Conservation (phyloP, 768 basidiomycete species). For the Leucocoprinus birnbaumii region DNA sequence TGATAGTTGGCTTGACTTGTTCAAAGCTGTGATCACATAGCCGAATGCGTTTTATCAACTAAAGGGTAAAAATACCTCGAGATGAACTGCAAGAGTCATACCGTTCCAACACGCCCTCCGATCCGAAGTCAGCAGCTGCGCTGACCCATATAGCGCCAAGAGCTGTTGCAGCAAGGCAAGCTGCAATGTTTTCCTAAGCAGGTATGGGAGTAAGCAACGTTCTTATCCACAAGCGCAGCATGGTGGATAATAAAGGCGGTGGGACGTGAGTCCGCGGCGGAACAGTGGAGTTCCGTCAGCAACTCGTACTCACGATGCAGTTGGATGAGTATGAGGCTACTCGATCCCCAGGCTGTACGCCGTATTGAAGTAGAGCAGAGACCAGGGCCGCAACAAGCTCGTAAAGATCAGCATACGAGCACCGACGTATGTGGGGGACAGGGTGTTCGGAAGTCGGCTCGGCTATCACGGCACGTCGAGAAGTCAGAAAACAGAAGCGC, state of each 20-base stretch:
- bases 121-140: slow-evolving; percentile 81
- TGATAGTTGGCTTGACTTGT: slow-evolving; percentile 72
- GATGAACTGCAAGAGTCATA: slow-evolving; percentile 20
- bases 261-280: slow-evolving; percentile 5
- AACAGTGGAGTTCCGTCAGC: slow-evolving; percentile 6
- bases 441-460: slow-evolving; percentile 56
- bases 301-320: slow-evolving; percentile 60
- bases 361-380: slow-evolving; percentile 51
- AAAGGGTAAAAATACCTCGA: not conserved
- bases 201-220: slow-evolving; percentile 3
- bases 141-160: slow-evolving; percentile 83
- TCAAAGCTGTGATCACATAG: slow-evolving; percentile 46
- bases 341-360: slow-evolving; percentile 62
- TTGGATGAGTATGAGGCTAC: slow-evolving; percentile 79
- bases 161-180: slow-evolving; percentile 66
- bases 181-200: slow-evolving; percentile 61
- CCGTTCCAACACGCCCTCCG: slow-evolving; percentile 75
- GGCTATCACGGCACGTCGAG: slow-evolving; percentile 34
- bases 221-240: slow-evolving; percentile 5
- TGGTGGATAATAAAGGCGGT: slow-evolving; percentile 12
- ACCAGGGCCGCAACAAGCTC: slow-evolving; percentile 51
- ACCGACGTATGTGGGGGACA: slow-evolving; percentile 37
- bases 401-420: slow-evolving; percentile 61
- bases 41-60: not conserved
- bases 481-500: slow-evolving; percentile 10